Evolutionary conservation across 2,329 filamentous ascomycete species (phyloP).

Genomic region (Talaromyces sp.): DNA sequence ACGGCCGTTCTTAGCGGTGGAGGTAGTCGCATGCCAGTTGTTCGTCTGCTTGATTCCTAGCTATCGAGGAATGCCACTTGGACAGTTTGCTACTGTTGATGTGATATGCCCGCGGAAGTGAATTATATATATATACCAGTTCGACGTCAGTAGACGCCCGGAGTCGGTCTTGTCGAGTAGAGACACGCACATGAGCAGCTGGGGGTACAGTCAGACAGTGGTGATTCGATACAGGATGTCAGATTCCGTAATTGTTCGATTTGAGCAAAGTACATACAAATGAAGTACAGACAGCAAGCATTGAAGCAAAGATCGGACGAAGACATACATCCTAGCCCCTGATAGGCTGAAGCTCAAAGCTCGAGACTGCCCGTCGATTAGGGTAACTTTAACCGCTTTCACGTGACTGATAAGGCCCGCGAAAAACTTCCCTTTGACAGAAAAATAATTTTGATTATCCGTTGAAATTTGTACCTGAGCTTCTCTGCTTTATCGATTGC

Average conservation of each 20-base stretch:
- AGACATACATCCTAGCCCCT: neutral
- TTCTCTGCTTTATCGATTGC: conserved; percentile 19
- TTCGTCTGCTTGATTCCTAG: neutral
- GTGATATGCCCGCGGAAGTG: no score
- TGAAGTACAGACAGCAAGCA: neutral
- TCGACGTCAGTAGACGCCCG: no score
- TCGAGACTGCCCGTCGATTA: neutral
- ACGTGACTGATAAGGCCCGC: conserved; percentile 24
- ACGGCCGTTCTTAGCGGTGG: no score
- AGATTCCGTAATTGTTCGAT: neutral
- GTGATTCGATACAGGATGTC: neutral
- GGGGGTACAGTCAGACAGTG: neutral
- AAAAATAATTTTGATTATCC: conserved; percentile 23
- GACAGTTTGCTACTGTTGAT: no score
- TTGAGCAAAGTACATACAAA: neutral
- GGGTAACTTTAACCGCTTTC: conserved; percentile 20
- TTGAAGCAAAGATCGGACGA: neutral
- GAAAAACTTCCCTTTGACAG: conserved; percentile 21
- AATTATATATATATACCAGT: no score
- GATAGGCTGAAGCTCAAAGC: conserved; percentile 6
- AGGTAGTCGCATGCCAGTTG: neutral
- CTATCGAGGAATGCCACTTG: no score
- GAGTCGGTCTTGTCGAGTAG: neutral
- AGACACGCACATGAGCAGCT: neutral
- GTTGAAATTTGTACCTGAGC: conserved; percentile 25